These are phyloP conservation scores for Penicillium steckii DNA, from an alignment of 495 filamentous ascomycete genomes.

Conservation along the genomic window DNA sequence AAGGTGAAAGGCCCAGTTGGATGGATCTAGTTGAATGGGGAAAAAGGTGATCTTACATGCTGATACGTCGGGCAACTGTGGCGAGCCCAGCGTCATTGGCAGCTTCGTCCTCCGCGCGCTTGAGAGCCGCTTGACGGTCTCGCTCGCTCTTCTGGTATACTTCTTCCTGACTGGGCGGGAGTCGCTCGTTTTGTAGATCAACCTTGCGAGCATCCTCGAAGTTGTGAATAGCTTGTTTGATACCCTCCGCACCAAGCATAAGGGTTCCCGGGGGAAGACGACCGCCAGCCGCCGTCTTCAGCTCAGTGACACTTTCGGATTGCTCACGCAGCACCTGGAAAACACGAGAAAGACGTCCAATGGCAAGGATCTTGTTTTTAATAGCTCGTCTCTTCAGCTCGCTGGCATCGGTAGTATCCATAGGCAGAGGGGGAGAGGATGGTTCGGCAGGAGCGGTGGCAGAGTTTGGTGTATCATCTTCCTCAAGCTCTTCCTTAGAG, in stretches of 20 bases:
- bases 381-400: slow-evolving; percentile 94
- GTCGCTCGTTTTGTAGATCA: slow-evolving; percentile 91
- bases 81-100: slow-evolving; percentile 87
- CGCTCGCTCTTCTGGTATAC: slow-evolving; percentile 76
- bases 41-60: slow-evolving; percentile 71
- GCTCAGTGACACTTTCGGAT: slow-evolving; percentile 91
- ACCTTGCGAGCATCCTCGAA: slow-evolving; percentile 99
- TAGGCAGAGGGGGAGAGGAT: slow-evolving; percentile 64
- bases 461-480: slow-evolving; percentile 73
- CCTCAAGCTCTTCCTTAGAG: slow-evolving; percentile 92
- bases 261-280: slow-evolving; percentile 92
- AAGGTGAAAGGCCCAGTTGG: too few species aligned
- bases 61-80: slow-evolving; percentile 82
- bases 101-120: slow-evolving; percentile 79
- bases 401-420: slow-evolving; percentile 76
- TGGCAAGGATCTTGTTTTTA: slow-evolving; percentile 99
- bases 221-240: slow-evolving; percentile 96
- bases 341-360: slow-evolving; percentile 92
- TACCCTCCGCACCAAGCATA: slow-evolving; percentile 96
- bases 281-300: slow-evolving; percentile 94
- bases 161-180: slow-evolving; percentile 91
- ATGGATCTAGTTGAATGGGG: not conserved
- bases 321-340: slow-evolving; percentile 99
- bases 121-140: slow-evolving; percentile 75
- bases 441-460: slow-evolving; percentile 48